Base-by-base conservation (phyloP, 2,329 filamentous ascomycete genomes). In the Fonsecaea pugnacius region DNA sequence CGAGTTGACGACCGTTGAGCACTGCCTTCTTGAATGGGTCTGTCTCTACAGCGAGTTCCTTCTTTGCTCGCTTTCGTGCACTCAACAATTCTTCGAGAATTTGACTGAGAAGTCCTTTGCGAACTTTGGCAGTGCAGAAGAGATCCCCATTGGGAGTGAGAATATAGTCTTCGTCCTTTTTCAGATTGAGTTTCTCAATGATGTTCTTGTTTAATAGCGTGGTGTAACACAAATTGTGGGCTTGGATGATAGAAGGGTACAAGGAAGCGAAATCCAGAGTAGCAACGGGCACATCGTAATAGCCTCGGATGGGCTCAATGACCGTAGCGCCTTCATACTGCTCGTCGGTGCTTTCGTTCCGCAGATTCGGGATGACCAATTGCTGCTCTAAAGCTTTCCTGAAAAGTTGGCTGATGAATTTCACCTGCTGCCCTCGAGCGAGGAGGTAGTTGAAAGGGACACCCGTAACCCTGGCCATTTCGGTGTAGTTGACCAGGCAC, bases 391-490 rank as follows among this genome's bases (percentile, higher is more conserved):
- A 78, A 2, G 95, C 93, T 77, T 98, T 98, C 63, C 95, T 89
- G 83, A 96, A 99, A 16, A 99, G 83, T 75, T 99, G 95, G 75
- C 93, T 98, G 79, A 99, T 87, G 79, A 99, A 99, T 74, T 96
- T 96, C 75, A 99, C 89, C 78, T 99, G 96, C 76, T 99, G 95
- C 51, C 95, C 95, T 74, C 93, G 88, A 27, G 95, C 88, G 1
- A 99, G 84, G 51, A 99, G 84, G 74, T 90, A 96, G 75, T 96
- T 98, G 82, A 99, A 99, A 0, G 95, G 95, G 4, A 99, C 94
- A 72, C 95, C 95, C 30, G 96, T 99, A 78, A 99, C 95, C 86
- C 95, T 95, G 63, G 95, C 94, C 95, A 99, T 99, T 79, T 99
- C 95, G 0, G 95, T 98, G 74, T 98, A 98, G 76, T 99, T 99